Base-by-base conservation (phyloP, 768 basidiomycete species). In the Lactarius quietus region DNA sequence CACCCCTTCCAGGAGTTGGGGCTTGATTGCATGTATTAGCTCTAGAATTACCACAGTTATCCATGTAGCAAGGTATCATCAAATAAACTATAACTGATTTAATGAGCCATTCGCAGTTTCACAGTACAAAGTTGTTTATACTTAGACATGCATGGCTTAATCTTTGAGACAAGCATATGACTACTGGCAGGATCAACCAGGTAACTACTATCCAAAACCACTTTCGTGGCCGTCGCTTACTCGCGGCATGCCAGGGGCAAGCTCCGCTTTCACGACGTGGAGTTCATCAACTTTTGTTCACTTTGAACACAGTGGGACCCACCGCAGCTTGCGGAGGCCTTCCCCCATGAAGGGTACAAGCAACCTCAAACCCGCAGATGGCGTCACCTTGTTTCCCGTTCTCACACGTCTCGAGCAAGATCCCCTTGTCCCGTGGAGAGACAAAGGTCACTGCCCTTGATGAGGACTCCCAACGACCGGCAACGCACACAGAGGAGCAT, bases 171-270 rank as follows among this genome's bases (percentile, higher is more conserved):
- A 87, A 86, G 86, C 86, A 87, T 87, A 86, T 86, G 83, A 86
- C 85, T 86, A 87, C 85, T 87, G 84, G 86, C 85, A 87, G 85
- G 84, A 87, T 87, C 86, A 87, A 87, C 86, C 86, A 86, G 86
- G 84, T 87, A 86, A 86, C 85, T 85, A 85, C 80, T 81, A 76
- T 78, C 70, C 72, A 62, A 75, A 38, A 38, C 38, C 38, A 38
- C 38, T 38, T 15, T 15, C 38, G 38, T 38, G 38, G 38, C 38
- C 38, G 15, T 38, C 38, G 38, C 10, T 38, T 38, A 38, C 38
- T 38, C 38, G 14, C 14, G 38, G 38, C 38, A 5, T 38, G 38
- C 38, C 38, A 5, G 38, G 38, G 38, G 38, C 38, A 38, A 12
- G 14, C 14, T 38, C 38, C 38, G 14, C 38, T 38, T 38, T 38